Base-by-base conservation (phyloP, 1,139 yeast genomes). In the Pichia inconspicua region DNA sequence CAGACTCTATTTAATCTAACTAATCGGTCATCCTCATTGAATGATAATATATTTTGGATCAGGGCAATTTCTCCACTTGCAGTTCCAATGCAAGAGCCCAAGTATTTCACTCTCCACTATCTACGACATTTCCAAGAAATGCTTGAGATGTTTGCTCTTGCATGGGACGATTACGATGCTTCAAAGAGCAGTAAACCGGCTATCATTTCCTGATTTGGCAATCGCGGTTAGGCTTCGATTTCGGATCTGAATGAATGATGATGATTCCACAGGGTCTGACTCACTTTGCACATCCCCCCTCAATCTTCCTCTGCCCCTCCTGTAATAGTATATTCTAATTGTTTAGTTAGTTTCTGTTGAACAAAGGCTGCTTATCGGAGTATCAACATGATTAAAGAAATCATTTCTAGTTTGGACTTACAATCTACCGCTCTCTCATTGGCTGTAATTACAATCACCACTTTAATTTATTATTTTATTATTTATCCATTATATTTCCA, bases 1-100 rank as follows among this genome's bases (percentile, higher is more conserved):
- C 57, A 57, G 8, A 59, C 63, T 12, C 60, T 75, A 43, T 56
- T 67, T 43, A 52, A 53, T 14, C 52, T 68, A 12, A 54, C 66
- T 3, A 59, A 62, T 11, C 56, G 58, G 5, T 52, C 53, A 0
- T 62, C 63, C 0, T 54, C 54, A 2, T 51, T 59, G 1, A 53
- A 58, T 1, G 47, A 58, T 41, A 62, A 68, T 8, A 51, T 63
- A 19, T 68, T 66, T 48, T 66, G 63, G 65, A 45, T 58, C 22
- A 52, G 57, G 8, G 80, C 79, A 4, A 60, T 64, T 4, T 80
- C 89, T 1, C 95, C 95, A 0, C 64, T 84, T 36, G 68, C 84
- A 42, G 75, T 75, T 46, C 92, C 92, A 0, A 65, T 82, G 40
- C 75, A 73, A 54, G 89, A 86, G 58, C 80, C 88, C 0, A 75